These are phyloP conservation scores for Heracleum sosnowskyi DNA, from an alignment of 129 eudicot genomes.

Conservation along the genomic window DNA sequence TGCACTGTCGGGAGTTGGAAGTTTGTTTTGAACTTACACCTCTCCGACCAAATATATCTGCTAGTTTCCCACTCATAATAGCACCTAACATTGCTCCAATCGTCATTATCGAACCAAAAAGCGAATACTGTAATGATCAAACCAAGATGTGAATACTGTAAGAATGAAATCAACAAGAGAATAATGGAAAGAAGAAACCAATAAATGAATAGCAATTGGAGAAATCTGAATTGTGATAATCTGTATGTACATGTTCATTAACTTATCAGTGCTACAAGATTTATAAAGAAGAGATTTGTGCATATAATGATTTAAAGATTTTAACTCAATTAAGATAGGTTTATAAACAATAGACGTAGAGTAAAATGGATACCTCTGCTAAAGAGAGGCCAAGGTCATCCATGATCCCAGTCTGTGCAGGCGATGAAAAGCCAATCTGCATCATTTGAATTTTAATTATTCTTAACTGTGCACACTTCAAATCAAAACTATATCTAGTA, in stretches of 20 bases:
- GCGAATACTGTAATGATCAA: slow-evolving; percentile 55
- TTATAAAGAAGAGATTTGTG: not conserved
- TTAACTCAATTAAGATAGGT: not conserved
- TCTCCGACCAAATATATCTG: slow-evolving; percentile 76
- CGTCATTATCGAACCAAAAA: slow-evolving; percentile 83
- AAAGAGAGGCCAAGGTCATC: slow-evolving; percentile 66
- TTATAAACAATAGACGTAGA: not conserved
- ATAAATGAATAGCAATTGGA: not conserved
- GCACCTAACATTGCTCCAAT: slow-evolving; percentile 93
- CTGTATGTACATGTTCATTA: not conserved
- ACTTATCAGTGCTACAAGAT: not conserved
- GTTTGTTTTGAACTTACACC: slow-evolving; percentile 36
- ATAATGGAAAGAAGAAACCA: not conserved
- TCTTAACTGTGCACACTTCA: not conserved
- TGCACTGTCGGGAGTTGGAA: slow-evolving; percentile 1
- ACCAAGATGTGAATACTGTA: not conserved
- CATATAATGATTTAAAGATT: too few species aligned
- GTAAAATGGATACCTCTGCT: slow-evolving; percentile 46
- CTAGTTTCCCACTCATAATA: slow-evolving; percentile 68
- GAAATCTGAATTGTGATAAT: not conserved
- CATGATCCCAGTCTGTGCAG: slow-evolving; percentile 71
- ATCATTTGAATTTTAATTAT: not conserved
- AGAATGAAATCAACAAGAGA: not conserved
- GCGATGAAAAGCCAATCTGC: slow-evolving; percentile 88
- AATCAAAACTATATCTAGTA: not conserved